phyloP scores from a whole-genome alignment of 495 filamentous ascomycete genomes.

The Cenococcum geophilum region DNA sequence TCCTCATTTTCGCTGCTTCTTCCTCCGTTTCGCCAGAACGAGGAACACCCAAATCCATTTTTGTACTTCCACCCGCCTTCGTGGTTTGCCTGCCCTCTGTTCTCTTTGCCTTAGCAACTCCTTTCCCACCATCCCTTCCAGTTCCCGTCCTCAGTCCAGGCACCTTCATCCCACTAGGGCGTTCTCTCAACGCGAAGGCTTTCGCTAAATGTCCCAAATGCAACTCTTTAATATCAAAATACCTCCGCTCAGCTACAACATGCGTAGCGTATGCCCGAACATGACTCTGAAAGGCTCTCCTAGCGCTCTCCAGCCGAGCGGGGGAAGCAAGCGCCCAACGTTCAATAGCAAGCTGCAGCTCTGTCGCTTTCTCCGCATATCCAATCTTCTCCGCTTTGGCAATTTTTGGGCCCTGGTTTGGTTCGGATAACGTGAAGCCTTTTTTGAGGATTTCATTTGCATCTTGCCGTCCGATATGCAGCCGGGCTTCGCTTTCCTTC shows the following conservation, averaged over 20 bases:
- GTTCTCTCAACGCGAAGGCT: conserved; percentile 80
- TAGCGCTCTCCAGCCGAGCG: conserved; percentile 61
- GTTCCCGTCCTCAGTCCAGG: conserved; percentile 47
- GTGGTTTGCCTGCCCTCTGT: conserved; percentile 24
- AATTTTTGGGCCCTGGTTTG: conserved; percentile 24
- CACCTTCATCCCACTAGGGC: conserved; percentile 77
- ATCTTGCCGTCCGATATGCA: conserved; percentile 45
- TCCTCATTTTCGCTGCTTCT: conserved; percentile 63
- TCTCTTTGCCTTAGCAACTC: conserved; percentile 25
- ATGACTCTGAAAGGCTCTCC: conserved; percentile 82
- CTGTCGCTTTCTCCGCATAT: conserved; percentile 60
- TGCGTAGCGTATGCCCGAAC: conserved; percentile 94
- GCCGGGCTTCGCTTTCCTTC: conserved; percentile 49
- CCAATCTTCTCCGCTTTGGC: conserved; percentile 45
- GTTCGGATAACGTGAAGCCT: conserved; percentile 46
- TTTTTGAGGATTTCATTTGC: conserved; percentile 57
- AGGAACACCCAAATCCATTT: conserved; percentile 41
- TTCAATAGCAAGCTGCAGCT: conserved; percentile 71
- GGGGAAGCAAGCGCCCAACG: conserved; percentile 60
- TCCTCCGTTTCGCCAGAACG: conserved; percentile 40
- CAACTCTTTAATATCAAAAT: conserved; percentile 82
- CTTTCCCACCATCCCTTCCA: conserved; percentile 43
- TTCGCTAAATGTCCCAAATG: conserved; percentile 94
- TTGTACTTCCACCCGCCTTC: conserved; percentile 28
- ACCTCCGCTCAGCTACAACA: conserved; percentile 68